These are phyloP conservation scores for Ascoidea asiatica DNA, from an alignment of 805 yeast species.

Conservation along the genomic window DNA sequence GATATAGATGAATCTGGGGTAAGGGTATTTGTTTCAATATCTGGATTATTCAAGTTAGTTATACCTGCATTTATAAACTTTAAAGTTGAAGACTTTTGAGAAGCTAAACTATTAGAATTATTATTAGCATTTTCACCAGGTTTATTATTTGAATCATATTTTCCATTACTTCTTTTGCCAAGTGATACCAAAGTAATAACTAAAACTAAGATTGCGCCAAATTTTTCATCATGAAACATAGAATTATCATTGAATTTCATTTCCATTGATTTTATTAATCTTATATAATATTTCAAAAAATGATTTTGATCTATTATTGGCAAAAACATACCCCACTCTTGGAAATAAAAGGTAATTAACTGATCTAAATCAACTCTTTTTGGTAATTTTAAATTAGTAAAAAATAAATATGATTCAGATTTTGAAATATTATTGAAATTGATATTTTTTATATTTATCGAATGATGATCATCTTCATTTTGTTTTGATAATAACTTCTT, in stretches of 20 bases:
- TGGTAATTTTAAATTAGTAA: conserved; percentile 29
- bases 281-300: conserved; percentile 48
- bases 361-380: conserved; percentile 53
- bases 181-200: conserved; percentile 35
- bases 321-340: conserved; percentile 60
- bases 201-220: conserved; percentile 36
- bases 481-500: conserved; percentile 11
- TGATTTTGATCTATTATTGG: conserved; percentile 60
- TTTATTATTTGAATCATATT: not conserved
- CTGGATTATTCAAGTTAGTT: not conserved
- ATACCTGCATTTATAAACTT: not conserved
- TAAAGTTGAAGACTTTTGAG: not conserved
- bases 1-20: not conserved
- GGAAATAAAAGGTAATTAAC: conserved; percentile 53
- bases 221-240: conserved; percentile 33
- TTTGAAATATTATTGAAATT: conserved; percentile 24
- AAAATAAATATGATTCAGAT: conserved; percentile 31
- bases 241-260: conserved; percentile 24
- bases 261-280: conserved; percentile 33
- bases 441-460: conserved; percentile 20
- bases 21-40: not conserved
- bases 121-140: not conserved
- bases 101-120: not conserved
- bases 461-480: conserved; percentile 16
- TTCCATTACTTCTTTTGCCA: conserved; percentile 5